phyloP scores from a whole-genome alignment of 768 basidiomycete species.

The Amanita rimosa region DNA sequence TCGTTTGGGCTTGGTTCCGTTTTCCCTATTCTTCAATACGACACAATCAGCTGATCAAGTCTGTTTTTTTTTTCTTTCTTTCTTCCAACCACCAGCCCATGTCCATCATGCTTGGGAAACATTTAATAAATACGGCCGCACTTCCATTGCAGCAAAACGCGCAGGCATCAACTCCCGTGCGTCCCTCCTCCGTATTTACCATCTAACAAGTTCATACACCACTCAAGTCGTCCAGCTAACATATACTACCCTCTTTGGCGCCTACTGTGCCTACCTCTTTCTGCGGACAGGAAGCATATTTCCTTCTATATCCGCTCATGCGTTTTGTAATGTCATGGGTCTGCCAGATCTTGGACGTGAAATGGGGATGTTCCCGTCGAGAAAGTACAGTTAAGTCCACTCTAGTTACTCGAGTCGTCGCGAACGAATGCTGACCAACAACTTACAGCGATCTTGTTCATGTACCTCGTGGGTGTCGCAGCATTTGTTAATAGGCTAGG shows the following conservation, averaged over 20 bases:
- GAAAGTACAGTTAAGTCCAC: slow-evolving; percentile 36
- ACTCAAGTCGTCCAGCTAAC: slow-evolving; percentile 78
- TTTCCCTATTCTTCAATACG: too few species aligned
- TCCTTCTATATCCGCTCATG: slow-evolving; percentile 69
- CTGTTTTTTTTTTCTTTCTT: too few species aligned
- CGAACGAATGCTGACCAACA: not conserved
- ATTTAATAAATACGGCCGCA: slow-evolving; percentile 67
- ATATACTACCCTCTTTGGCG: slow-evolving; percentile 92
- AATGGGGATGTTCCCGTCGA: slow-evolving; percentile 35
- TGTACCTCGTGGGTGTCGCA: not conserved
- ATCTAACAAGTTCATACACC: not conserved
- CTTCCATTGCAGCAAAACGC: slow-evolving; percentile 43
- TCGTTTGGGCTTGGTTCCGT: slow-evolving; percentile 79
- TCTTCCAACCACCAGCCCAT: slow-evolving; percentile 42
- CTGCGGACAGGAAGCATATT: slow-evolving; percentile 75
- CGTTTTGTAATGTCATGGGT: slow-evolving; percentile 94
- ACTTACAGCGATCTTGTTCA: not conserved
- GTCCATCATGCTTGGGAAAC: slow-evolving; percentile 87
- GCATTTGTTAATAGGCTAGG: slow-evolving; percentile 1
- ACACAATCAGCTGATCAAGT: not conserved
- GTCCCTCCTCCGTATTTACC: slow-evolving; percentile 12
- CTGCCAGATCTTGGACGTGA: slow-evolving; percentile 61
- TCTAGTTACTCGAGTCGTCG: not conserved
- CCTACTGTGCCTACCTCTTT: slow-evolving; percentile 78
- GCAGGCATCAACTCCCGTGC: slow-evolving; percentile 48